Evolutionary conservation across 768 basidiomycete species (phyloP), one percentile per base, ranked within the genome.

Genomic region (Kwoniella pini): DNA sequence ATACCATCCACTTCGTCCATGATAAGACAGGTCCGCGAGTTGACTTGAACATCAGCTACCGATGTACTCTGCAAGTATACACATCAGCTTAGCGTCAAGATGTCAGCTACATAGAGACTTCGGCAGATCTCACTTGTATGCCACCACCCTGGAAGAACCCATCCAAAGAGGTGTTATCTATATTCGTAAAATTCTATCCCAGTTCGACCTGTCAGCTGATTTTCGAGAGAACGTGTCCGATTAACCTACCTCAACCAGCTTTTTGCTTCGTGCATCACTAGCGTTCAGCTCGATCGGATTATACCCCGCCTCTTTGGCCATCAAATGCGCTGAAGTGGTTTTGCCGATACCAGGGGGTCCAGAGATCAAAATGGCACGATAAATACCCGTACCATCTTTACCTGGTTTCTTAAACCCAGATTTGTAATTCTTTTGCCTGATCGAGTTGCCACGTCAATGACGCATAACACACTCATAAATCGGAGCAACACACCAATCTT

Each of bases 1-100:
- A 98, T 99, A 1, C 96, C 96, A 67, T 99, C 96, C 2, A 98
- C 95, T 76, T 99, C 96, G 71, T 99, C 96, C 95, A 99, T 97
- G 75, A 99, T 98, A 44, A 99, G 81, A 65, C 92, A 91, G 0
- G 89, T 85, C 75, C 82, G 85, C 68, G 89, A 85, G 0, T 89
- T 92, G 65, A 97, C 86, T 15, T 81, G 73, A 1, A 94, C 81
- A 2, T 89, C 93, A 1, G 85, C 80, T 1, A 85, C 84, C 63
- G 89, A 90, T 9, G 84, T 85, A 21, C 79, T 79, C 86, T 84
- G 53, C 15, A n/a, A n/a, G n/a, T n/a, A n/a, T n/a, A n/a, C n/a
- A n/a, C n/a, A n/a, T n/a, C n/a, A n/a, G n/a, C n/a, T n/a, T n/a
- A n/a, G n/a, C n/a, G n/a, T 39, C 15, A 39, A 15, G 31, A 46